These are phyloP conservation scores for Nyssa sinensis DNA, from an alignment of 148 eudicot genomes.

Conservation along the genomic window DNA sequence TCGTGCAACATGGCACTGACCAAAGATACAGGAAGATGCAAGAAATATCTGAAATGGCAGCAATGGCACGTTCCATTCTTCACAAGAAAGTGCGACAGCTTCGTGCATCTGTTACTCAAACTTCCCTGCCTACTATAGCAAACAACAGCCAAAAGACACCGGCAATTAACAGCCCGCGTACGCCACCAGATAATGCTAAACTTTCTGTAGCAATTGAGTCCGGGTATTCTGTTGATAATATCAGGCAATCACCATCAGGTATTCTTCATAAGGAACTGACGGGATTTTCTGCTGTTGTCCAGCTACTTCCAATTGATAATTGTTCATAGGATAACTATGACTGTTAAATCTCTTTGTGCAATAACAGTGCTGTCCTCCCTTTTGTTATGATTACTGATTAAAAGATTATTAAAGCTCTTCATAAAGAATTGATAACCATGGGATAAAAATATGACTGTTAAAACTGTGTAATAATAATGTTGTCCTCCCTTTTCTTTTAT, in stretches of 20 bases:
- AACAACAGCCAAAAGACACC: constrained; percentile 19
- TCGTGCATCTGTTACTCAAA: constrained; percentile 44
- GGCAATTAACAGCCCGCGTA: constrained; percentile 23
- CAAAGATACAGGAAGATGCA: constrained; percentile 56
- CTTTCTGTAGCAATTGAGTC: constrained; percentile 20
- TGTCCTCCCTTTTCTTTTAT: neutral
- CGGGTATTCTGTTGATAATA: constrained; percentile 14
- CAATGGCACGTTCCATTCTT: constrained; percentile 67
- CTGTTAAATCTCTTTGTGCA: neutral
- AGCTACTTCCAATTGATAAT: too few species aligned
- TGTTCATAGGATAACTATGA: neutral
- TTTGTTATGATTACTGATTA: neutral
- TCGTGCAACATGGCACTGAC: constrained; percentile 48
- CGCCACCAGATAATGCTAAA: constrained; percentile 16
- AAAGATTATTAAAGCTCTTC: neutral
- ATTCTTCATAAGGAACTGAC: constrained; percentile 13
- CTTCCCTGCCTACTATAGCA: constrained; percentile 24
- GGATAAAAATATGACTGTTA: neutral
- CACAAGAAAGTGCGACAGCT: constrained; percentile 63
- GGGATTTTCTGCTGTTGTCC: neutral
- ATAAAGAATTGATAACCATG: too few species aligned
- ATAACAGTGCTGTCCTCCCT: neutral
- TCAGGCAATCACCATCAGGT: constrained; percentile 44
- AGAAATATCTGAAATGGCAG: constrained; percentile 58
- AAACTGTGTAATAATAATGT: neutral